Evolutionary conservation across 164 flowering plant species (phyloP), one percentile per base, ranked within the genome.

Genomic region (Piper longum): DNA sequence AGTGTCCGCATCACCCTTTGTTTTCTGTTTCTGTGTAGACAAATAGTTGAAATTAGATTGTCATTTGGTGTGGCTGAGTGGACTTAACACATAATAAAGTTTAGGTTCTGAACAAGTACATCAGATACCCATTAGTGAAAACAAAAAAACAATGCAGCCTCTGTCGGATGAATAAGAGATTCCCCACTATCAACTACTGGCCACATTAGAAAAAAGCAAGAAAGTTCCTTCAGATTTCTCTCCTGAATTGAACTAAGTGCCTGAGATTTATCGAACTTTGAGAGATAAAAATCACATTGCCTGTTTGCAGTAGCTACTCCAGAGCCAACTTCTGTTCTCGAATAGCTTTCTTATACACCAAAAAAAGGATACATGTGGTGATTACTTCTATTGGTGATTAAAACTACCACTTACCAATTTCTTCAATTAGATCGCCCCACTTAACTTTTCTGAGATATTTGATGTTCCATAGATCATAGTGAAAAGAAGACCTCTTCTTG

Each of bases 351-450:
- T 87, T 87, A 72, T 75, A 73, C 68, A 78, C 41, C 14, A 1
- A 14, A 48, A 56, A 12, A 44, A 39, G 39, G 41, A n/a, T 13
- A 14, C 40, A 39, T 6, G 19, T 54, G 40, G 43, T 7, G 36
- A 19, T 41, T 4, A 41, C 36, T 26, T 26, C 36, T 26, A 26
- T 26, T 43, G 4, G n/a, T 16, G 43, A 16, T 17, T 16, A 16
- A 13, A n/a, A 60, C 9, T 40, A 60, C 17, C 48, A 59, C 7
- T 13, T 60, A 93, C 99, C 97, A 57, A 77, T 77, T 70, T 93
- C 97, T 68, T 78, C 92, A 26, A 89, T 90, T 41, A 90, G 91
- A 79, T 90, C 81, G 70, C 90, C 97, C 99, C 97, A 93, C 69
- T 93, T 93, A 76, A 90, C 88, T 81, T 88, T 90, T 61, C 88